A percentile compares a stretch with the other conserved stretches of the same genome.
Conservation (phyloP, 495 filamentous ascomycete genomes). For the Hypoxylon crocopeplum region DNA sequence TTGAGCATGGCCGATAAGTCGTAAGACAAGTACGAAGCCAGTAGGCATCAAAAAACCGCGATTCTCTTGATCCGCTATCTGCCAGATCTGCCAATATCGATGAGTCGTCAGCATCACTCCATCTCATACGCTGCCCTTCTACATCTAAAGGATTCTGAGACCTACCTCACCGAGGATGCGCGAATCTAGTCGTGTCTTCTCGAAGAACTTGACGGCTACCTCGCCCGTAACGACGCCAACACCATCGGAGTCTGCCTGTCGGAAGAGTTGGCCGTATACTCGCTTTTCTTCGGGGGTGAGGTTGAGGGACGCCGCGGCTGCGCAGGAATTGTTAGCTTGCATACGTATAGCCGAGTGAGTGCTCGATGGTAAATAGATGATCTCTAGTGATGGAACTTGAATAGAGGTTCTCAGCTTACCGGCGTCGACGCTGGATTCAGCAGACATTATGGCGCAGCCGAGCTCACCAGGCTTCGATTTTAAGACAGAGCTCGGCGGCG, state of each 20-base stretch:
- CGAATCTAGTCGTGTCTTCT: slow-evolving; percentile 88
- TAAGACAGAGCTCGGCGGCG: slow-evolving; percentile 37
- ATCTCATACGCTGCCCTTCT: neutral
- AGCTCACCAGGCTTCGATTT: slow-evolving; percentile 33
- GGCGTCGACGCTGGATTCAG: slow-evolving; percentile 41
- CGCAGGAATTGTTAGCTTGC: slow-evolving; percentile 10
- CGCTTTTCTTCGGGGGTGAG: slow-evolving; percentile 92
- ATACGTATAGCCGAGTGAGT: neutral
- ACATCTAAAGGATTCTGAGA: slow-evolving; percentile 6
- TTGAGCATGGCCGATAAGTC: slow-evolving; percentile 96
- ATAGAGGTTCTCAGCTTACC: slow-evolving; percentile 33
- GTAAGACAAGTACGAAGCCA: slow-evolving; percentile 88
- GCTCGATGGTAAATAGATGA: slow-evolving; percentile 3
- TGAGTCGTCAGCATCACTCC: slow-evolving; percentile 22
- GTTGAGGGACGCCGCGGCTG: slow-evolving; percentile 76
- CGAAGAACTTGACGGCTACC: slow-evolving; percentile 96
- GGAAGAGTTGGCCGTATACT: slow-evolving; percentile 88
- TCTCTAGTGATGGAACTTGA: neutral
- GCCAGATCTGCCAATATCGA: slow-evolving; percentile 79
- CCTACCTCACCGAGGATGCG: slow-evolving; percentile 86
- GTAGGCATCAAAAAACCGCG: slow-evolving; percentile 88
- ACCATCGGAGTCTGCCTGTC: slow-evolving; percentile 84
- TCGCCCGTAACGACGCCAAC: slow-evolving; percentile 96
- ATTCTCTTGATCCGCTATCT: slow-evolving; percentile 97
- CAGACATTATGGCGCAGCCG: slow-evolving; percentile 42